These are phyloP conservation scores for Solanum chmielewskii DNA, from an alignment of 257 asterid species.

Conservation along the genomic window DNA sequence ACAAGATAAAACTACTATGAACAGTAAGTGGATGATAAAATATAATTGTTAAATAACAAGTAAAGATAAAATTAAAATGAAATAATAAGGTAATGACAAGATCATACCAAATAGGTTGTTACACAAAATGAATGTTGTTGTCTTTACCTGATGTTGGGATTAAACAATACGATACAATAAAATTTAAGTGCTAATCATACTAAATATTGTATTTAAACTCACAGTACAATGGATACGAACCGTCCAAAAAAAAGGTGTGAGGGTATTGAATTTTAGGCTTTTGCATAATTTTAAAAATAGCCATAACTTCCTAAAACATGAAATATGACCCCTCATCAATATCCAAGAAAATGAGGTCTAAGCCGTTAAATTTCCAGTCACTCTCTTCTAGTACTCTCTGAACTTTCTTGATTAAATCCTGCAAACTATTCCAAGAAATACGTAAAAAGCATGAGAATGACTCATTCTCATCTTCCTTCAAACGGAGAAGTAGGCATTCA, in stretches of 20 bases:
- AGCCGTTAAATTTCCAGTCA: not conserved
- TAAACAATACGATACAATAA: too few relatives aligned
- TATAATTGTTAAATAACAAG: too few relatives aligned
- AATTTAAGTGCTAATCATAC: not conserved
- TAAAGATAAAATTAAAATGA: too few relatives aligned
- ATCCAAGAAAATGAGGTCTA: not conserved
- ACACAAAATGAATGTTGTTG: too few relatives aligned
- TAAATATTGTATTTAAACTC: too few relatives aligned
- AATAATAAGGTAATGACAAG: not conserved
- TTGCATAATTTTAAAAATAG: not conserved
- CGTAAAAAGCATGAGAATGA: not conserved
- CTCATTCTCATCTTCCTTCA: not conserved
- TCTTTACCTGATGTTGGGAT: not conserved
- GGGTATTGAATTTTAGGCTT: not conserved
- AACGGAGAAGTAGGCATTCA: not conserved
- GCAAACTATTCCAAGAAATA: not conserved
- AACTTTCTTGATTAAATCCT: not conserved
- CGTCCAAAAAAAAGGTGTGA: not conserved
- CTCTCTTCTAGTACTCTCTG: not conserved
- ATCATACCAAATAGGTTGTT: too few relatives aligned
- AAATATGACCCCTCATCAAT: not conserved
- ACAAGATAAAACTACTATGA: not conserved
- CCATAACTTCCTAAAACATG: not conserved
- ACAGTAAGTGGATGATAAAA: not conserved
- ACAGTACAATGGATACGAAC: not conserved